Evolutionary conservation across 2,329 filamentous ascomycete species (phyloP), one percentile per base, ranked within the genome.

Genomic region (Verticillium alfalfae): DNA sequence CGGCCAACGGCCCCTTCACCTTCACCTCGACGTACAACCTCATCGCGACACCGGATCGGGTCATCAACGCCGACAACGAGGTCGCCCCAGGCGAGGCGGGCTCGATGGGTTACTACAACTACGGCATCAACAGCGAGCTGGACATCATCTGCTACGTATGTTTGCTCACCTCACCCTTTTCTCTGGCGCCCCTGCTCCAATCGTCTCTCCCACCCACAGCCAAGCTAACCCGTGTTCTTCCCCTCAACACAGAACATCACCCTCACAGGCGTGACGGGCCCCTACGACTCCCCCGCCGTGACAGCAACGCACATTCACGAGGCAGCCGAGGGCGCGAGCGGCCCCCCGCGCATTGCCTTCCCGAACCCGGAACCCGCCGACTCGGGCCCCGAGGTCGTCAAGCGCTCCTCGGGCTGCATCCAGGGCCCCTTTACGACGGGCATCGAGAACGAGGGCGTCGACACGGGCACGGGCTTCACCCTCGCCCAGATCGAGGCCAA

Each of bases 261-360:
- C n/a, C 73, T 83, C 41, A 70, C 73, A 60, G 75, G 74, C 64
- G 76, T 83, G 49, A 72, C 71, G 10, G 80, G 80, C 59, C 68
- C 72, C 5, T 83, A 82, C 67, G 66, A 70, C 57, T 81, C 78
- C 1, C 71, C 76, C 1, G 80, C 81, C 31, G 61, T 67, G 5
- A 83, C 80, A 7, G 78, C 80, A 56, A 83, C 81, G 4, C 80
- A 83, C 67, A 75, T 83, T 64, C 80, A 83, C 70, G 71, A 81
- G 67, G 79, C 75, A 4, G 73, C 67, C 2, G 72, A 70, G 55
- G 80, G 79, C 59, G 67, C 68, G 12, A 69, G 75, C 12, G 81
- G 81, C 8, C 79, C 80, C 34, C 81, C 81, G 10, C 67, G 80
- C 38, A 67, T 81, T 60, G 76, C 76, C 0, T 79, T 81, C 67